A percentile compares a stretch with the other conserved stretches of the same genome.
Evolutionary conservation across 257 asterid genomes (phyloP).

Genomic region (Jacaranda copaia): DNA sequence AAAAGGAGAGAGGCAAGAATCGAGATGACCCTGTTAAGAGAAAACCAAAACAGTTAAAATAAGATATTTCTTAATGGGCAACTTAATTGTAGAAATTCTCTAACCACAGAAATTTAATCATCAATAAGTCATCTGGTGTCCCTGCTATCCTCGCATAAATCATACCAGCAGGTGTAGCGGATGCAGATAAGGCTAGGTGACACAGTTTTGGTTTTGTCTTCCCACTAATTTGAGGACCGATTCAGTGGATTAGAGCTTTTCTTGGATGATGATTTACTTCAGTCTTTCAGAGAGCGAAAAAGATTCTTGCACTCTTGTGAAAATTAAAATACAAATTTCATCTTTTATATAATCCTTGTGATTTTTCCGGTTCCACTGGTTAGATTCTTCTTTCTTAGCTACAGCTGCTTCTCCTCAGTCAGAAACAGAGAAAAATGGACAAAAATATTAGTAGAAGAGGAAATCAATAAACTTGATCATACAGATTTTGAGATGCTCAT

Average conservation of each 20-base stretch:
- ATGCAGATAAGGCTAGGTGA: not conserved
- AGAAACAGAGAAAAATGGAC: not conserved
- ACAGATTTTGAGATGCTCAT: not conserved
- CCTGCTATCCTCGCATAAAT: slow-evolving; percentile 10
- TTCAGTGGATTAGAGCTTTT: not conserved
- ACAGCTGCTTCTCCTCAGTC: not conserved
- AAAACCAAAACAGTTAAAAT: not conserved
- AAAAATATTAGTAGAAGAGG: not conserved
- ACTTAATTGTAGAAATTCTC: slow-evolving; percentile 9
- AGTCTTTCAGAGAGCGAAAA: not conserved
- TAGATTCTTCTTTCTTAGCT: slow-evolving; percentile 11
- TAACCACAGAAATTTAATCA: not conserved
- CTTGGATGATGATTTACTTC: not conserved
- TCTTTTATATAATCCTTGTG: not conserved
- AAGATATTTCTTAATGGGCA: slow-evolving; percentile 6
- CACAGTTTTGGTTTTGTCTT: not conserved
- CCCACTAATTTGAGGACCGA: slow-evolving; percentile 19
- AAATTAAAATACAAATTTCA: not conserved
- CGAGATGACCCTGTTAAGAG: not conserved
- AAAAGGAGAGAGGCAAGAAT: slow-evolving; percentile 11
- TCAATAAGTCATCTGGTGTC: not conserved
- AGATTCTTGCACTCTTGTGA: not conserved
- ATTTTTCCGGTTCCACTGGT: not conserved
- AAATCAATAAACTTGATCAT: not conserved
- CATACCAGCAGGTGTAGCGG: not conserved